phyloP scores from a whole-genome alignment of 2,329 filamentous ascomycete genomes.

The Simplicillium aogashimaense region DNA sequence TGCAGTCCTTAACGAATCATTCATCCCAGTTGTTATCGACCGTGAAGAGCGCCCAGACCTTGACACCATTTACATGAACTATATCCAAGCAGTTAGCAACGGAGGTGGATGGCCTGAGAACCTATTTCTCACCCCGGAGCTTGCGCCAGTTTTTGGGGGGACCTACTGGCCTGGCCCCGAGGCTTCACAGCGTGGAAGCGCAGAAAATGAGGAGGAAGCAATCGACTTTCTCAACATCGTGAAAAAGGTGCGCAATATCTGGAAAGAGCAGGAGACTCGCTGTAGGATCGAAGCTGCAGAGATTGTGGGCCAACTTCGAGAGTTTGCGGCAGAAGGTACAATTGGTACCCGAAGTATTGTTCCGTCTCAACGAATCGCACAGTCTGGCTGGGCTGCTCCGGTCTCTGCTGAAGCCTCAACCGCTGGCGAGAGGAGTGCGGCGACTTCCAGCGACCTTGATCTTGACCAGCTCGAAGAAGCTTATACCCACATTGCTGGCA shows the following conservation, averaged over 20 bases:
- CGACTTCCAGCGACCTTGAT: constrained; percentile 61
- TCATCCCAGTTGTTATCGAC: constrained; percentile 88
- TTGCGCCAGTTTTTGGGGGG: constrained; percentile 90
- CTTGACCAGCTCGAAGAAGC: constrained; percentile 88
- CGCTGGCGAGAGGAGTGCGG: constrained; percentile 12
- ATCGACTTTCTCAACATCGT: constrained; percentile 78
- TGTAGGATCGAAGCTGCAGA: constrained; percentile 77
- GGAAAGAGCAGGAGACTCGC: constrained; percentile 74
- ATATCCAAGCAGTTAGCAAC: constrained; percentile 85
- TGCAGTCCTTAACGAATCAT: constrained; percentile 70
- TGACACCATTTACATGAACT: constrained; percentile 97
- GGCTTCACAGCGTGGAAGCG: constrained; percentile 27
- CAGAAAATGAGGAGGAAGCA: constrained; percentile 41
- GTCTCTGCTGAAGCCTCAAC: constrained; percentile 15
- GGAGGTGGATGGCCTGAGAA: constrained; percentile 92
- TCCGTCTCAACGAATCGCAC: constrained; percentile 16
- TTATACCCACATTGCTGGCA: constrained; percentile 65
- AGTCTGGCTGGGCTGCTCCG: constrained; percentile 19
- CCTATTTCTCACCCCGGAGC: constrained; percentile 87
- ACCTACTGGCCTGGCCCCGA: constrained; percentile 90
- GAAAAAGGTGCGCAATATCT: constrained; percentile 63
- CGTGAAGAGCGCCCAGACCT: constrained; percentile 89
- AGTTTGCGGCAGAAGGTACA: constrained; percentile 84
- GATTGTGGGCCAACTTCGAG: constrained; percentile 68
- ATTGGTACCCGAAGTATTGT: constrained; percentile 35